These are phyloP conservation scores for Fomitopsis palustris DNA, from an alignment of 1,284 basidiomycete species.

Conservation along the genomic window DNA sequence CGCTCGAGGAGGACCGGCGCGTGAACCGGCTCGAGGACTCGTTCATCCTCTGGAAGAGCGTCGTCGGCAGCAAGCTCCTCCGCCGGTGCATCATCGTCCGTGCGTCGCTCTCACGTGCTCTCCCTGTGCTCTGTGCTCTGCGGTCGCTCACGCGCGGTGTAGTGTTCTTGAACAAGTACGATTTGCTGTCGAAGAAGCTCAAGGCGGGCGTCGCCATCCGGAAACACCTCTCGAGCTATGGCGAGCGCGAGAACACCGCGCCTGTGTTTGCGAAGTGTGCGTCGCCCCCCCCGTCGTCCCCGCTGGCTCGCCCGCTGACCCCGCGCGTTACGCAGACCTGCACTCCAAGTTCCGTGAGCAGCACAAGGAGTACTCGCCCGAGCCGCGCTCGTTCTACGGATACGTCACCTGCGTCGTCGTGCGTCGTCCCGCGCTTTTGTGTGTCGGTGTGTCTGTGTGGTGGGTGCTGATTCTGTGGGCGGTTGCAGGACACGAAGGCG, in stretches of 20 bases:
- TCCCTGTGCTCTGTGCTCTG: not conserved
- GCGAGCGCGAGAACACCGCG: conserved; percentile 56
- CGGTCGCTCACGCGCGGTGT: not conserved
- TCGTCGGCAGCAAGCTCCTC: conserved; percentile 54
- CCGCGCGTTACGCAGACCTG: conserved; percentile 44
- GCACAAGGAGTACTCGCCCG: conserved; percentile 43
- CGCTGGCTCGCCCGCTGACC: not conserved
- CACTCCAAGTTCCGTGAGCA: conserved; percentile 61
- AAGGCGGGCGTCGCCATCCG: conserved; percentile 27
- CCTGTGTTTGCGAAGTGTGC: conserved; percentile 56
- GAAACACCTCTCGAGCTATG: conserved; percentile 48
- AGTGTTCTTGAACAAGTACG: conserved; percentile 67
- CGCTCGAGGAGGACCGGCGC: conserved; percentile 51
- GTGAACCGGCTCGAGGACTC: conserved; percentile 68
- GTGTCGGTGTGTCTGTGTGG: not conserved
- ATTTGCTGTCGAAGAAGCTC: conserved; percentile 42
- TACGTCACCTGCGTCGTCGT: conserved; percentile 63
- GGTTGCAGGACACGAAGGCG: conserved; percentile 38
- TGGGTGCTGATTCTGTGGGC: not conserved
- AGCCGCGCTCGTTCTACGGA: conserved; percentile 45
- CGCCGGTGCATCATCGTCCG: conserved; percentile 51
- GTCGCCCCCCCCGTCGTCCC: conserved; percentile 14
- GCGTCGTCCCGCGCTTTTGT: conserved; percentile 24
- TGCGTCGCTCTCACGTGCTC: conserved; percentile 12
- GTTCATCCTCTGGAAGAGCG: conserved; percentile 57